Base-by-base conservation (phyloP, 2,329 filamentous ascomycete species). In the Plenodomus biglobosus region DNA sequence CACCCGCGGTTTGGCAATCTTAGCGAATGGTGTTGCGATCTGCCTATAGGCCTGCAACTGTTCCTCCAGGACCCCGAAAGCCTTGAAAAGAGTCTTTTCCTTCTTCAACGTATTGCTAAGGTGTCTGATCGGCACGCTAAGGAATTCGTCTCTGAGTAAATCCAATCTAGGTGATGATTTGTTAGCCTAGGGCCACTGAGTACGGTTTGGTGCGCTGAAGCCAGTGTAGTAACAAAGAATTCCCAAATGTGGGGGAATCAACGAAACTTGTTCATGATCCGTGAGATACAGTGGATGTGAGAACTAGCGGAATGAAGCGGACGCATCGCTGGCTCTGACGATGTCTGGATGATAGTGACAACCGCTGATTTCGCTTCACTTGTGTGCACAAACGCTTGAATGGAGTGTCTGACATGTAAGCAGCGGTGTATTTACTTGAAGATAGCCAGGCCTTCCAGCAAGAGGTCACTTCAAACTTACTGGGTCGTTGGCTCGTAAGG, bases 81-180 rank as follows among this genome's bases (percentile, higher is more conserved):
- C 58, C 48, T 72, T 70, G 58, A 65, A 76, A 4, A 76, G 65
- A 16, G 71, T 69, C 41, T 66, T 65, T 4, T 69, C 49, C 11
- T 58, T 38, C 22, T 52, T 52, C 5, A 75, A 40, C 1, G 62
- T 59, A 17, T 62, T 57, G 16, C 55, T 53, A 50, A 77, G 71
- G 48, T 70, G 69, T 15, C 62, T 56, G 10, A 65, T 60, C 1
- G 73, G 69, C 5, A 76, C 59, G 7, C 64, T 58, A 0, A 61
- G 66, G 41, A 76, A 77, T 37, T 77, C 73, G 42, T 74, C 70
- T 53, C 74, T 75, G 11, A 77, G 64, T n/a, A 71, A 37, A 6
- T 62, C 57, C 35, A 50, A 7, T n/a, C 69, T 72, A 41, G 10
- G 41, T 6, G 19, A 8, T 51, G 13, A 17, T 7, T 36, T 36